Conservation (phyloP, 768 basidiomycete species). For the Termitomyces sp. region DNA sequence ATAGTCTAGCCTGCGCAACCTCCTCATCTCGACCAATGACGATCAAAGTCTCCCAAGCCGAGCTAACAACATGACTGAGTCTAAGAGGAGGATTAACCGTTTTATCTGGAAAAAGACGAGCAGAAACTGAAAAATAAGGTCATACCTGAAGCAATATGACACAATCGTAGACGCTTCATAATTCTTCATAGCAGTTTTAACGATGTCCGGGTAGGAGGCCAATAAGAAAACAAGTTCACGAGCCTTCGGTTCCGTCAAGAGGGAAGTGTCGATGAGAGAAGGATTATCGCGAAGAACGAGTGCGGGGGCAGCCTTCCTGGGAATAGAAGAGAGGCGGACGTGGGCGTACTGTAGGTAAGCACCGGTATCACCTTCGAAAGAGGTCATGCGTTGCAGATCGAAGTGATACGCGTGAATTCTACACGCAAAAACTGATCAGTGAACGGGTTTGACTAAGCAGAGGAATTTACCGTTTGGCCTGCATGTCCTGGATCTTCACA, state of each 20-base stretch:
- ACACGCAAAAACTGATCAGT: neutral
- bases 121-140: neutral
- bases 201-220: constrained; percentile 7
- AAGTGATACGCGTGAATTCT: constrained; percentile 95
- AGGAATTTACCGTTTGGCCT: constrained; percentile 69
- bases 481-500: constrained; percentile 97
- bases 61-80: constrained; percentile 4
- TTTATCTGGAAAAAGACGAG: neutral
- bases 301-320: constrained; percentile 7
- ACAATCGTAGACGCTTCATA: constrained; percentile 8
- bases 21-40: constrained; percentile 9
- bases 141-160: constrained; percentile 1
- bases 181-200: constrained; percentile 3
- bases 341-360: constrained; percentile 96
- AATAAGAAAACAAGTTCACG: constrained; percentile 8
- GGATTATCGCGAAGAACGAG: constrained; percentile 1
- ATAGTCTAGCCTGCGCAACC: constrained; percentile 5
- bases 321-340: constrained; percentile 76
- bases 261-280: constrained; percentile 4
- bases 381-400: constrained; percentile 90
- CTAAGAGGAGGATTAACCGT: neutral
- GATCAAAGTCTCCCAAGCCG: constrained; percentile 7
- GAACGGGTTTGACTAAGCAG: neutral
- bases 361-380: constrained; percentile 93
- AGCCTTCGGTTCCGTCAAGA: constrained; percentile 5